Evolutionary conservation across 176 grass and related monocot genomes (phyloP).

Genomic region (Carex scoparia): DNA sequence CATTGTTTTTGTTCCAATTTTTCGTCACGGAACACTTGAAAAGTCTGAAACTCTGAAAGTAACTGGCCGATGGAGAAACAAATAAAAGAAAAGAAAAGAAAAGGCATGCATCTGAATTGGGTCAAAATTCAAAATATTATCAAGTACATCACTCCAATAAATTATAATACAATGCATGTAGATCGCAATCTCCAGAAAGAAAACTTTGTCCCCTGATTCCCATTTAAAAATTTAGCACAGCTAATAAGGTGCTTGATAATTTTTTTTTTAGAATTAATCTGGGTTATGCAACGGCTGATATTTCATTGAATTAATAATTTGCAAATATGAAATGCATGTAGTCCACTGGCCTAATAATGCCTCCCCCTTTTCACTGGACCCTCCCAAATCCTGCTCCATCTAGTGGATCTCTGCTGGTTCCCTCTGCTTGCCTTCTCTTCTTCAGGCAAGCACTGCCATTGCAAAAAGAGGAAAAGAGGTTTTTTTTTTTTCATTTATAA

Average conservation of each 20-base stretch:
- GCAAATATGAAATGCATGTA: neutral
- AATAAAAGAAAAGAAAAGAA: neutral
- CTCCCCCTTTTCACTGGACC: neutral
- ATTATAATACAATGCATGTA: neutral
- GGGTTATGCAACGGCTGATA: neutral
- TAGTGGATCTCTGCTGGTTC: neutral
- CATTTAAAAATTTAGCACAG: neutral
- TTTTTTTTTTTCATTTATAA: neutral
- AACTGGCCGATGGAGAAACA: neutral
- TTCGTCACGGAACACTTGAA: neutral
- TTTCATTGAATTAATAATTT: neutral
- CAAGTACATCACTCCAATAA: neutral
- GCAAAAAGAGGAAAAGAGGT: neutral
- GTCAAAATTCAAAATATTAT: neutral
- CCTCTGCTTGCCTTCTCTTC: neutral
- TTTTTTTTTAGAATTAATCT: neutral
- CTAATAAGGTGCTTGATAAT: neutral
- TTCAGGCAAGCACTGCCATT: constrained; percentile 6
- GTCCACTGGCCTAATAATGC: neutral
- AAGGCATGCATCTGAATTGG: neutral
- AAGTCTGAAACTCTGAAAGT: neutral
- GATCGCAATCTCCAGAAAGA: neutral
- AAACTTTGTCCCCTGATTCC: neutral
- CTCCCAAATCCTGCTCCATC: constrained; percentile 3
- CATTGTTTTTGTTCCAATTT: neutral